Conservation (phyloP, 768 basidiomycete genomes). For the Steccherinum ochraceum region DNA sequence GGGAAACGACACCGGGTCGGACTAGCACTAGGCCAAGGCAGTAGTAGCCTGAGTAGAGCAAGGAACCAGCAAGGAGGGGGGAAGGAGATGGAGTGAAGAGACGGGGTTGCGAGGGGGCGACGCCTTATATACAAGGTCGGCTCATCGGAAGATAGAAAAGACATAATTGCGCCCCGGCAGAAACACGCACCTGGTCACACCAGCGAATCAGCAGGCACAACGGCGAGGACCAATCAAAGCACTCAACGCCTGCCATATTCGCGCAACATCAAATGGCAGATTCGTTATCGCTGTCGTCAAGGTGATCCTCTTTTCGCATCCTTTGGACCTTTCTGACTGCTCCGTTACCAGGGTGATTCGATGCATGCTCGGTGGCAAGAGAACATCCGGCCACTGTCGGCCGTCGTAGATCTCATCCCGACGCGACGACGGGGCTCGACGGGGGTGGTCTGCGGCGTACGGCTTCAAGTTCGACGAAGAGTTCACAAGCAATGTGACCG, state of each 20-base stretch:
- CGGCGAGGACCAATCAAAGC: neutral
- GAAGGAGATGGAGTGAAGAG: conserved; percentile 9
- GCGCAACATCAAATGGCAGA: neutral
- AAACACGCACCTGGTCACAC: neutral
- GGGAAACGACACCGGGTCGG: conserved; percentile 52
- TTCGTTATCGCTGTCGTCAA: neutral
- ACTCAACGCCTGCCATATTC: neutral
- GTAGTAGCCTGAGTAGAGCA: conserved; percentile 18
- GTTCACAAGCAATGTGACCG: neutral
- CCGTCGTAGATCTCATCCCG: too few species aligned
- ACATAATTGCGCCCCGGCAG: neutral
- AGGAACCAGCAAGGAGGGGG: conserved; percentile 17
- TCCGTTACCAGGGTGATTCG: neutral
- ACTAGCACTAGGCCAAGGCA: conserved; percentile 40
- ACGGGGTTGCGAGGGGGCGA: neutral
- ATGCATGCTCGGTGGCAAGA: neutral
- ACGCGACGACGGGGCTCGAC: too few species aligned
- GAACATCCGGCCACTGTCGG: too few species aligned
- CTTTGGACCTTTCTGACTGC: neutral
- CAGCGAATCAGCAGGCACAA: neutral
- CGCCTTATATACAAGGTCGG: conserved; percentile 5
- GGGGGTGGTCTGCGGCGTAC: too few species aligned
- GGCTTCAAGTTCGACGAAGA: too few species aligned
- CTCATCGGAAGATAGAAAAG: neutral
- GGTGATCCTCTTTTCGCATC: neutral